Percentiles rank a stretch among this genome's conserved stretches.
These are phyloP conservation scores for Lithohypha guttulata DNA, from an alignment of 2,329 filamentous ascomycete species.

Conservation along the genomic window DNA sequence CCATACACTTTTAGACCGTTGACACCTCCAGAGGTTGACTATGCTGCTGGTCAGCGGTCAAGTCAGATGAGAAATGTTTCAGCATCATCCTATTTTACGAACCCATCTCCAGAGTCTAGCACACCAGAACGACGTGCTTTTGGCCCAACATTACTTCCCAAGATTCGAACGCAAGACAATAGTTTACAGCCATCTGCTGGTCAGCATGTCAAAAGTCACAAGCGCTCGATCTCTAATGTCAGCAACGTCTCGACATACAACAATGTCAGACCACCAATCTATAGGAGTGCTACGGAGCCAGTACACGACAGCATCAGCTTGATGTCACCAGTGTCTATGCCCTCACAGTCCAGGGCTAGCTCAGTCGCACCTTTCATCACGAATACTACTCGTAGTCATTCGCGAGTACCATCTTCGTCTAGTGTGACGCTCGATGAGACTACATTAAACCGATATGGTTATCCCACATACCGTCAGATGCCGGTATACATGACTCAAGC, in stretches of 20 bases:
- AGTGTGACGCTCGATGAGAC: slow-evolving; percentile 58
- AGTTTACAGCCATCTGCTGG: slow-evolving; percentile 35
- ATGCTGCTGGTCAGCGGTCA: slow-evolving; percentile 35
- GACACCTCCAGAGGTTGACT: slow-evolving; percentile 31
- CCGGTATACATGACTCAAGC: slow-evolving; percentile 44
- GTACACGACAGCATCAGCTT: slow-evolving; percentile 32
- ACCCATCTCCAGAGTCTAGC: slow-evolving; percentile 61
- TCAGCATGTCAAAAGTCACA: slow-evolving; percentile 33
- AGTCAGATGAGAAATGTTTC: slow-evolving; percentile 54
- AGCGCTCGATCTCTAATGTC: slow-evolving; percentile 28
- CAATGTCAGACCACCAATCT: slow-evolving; percentile 33
- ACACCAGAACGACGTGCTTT: slow-evolving; percentile 66
- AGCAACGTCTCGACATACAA: slow-evolving; percentile 40
- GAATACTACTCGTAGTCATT: slow-evolving; percentile 30
- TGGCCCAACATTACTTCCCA: slow-evolving; percentile 64
- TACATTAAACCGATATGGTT: slow-evolving; percentile 60
- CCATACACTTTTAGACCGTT: slow-evolving; percentile 34
- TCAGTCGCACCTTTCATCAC: slow-evolving; percentile 19
- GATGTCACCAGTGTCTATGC: slow-evolving; percentile 36
- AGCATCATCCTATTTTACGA: slow-evolving; percentile 48
- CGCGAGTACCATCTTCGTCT: slow-evolving; percentile 55
- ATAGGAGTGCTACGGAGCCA: slow-evolving; percentile 37
- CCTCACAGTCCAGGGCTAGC: slow-evolving; percentile 21
- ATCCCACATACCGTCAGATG: slow-evolving; percentile 73
- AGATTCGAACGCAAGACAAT: slow-evolving; percentile 74